phyloP scores from a whole-genome alignment of 1,284 basidiomycete genomes.

The Sphaerobolus stellatus region DNA sequence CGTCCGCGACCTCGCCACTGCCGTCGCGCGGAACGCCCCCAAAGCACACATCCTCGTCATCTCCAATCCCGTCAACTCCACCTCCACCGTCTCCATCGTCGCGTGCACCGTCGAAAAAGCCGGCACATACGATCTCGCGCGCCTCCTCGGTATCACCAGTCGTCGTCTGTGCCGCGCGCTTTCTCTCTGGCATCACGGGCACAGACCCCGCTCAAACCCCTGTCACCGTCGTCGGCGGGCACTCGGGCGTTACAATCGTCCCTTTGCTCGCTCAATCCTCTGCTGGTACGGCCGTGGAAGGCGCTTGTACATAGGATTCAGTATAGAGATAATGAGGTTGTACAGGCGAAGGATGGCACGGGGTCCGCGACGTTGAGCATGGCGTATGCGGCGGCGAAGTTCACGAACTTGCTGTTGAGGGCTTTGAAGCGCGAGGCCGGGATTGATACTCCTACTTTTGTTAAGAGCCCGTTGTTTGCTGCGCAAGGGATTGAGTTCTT shows the following conservation, averaged over 20 bases:
- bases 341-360: conserved; percentile 87
- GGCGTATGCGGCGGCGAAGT: conserved; percentile 93
- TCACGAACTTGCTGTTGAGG: conserved; percentile 79
- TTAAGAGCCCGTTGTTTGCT: conserved; percentile 82
- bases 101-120: conserved; percentile 91
- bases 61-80: conserved; percentile 95
- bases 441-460: conserved; percentile 82
- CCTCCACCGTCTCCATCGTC: conserved; percentile 97
- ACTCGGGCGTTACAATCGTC: conserved; percentile 95
- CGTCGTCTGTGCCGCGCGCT: conserved; percentile 94
- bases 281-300: conserved; percentile 61
- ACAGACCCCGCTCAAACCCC: conserved; percentile 65
- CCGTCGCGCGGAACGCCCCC: conserved; percentile 84
- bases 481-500: conserved; percentile 87
- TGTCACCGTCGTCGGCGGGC: conserved; percentile 92
- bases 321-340: conserved; percentile 91
- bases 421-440: conserved; percentile 87
- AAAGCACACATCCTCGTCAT: conserved; percentile 94
- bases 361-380: conserved; percentile 90
- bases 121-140: conserved; percentile 87
- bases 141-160: conserved; percentile 88
- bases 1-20: conserved; percentile 91
- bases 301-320: conserved; percentile 85
- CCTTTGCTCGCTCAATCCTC: conserved; percentile 88
- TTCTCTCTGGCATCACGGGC: conserved; percentile 77